Evolutionary conservation across 768 basidiomycete species (phyloP).

Genomic region (Mycena epipterygia): DNA sequence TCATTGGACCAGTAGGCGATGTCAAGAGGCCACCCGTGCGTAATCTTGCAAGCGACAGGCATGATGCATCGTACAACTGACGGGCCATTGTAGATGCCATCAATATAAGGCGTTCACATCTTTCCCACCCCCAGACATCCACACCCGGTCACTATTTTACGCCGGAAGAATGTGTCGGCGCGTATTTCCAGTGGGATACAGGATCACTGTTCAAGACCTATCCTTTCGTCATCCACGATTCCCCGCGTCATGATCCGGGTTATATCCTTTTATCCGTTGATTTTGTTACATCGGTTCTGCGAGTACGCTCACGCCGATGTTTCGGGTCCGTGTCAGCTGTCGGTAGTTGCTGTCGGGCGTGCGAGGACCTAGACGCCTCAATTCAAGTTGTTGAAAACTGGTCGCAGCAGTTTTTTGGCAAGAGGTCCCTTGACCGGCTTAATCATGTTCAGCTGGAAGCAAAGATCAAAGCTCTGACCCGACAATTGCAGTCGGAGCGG

Average conservation of each 20-base stretch:
- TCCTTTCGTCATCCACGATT: constrained; percentile 35
- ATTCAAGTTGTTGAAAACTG: constrained; percentile 8
- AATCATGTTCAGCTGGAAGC: constrained; percentile 10
- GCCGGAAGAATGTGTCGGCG: background rate
- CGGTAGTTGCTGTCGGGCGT: background rate
- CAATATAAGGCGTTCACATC: no score
- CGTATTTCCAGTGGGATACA: background rate
- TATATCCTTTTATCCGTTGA: constrained; percentile 28
- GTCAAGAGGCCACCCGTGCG: background rate
- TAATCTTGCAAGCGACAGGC: no score
- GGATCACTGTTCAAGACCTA: constrained; percentile 15
- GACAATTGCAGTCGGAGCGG: constrained; percentile 11
- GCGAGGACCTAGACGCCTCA: background rate
- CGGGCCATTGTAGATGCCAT: no score
- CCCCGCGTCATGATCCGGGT: constrained; percentile 8
- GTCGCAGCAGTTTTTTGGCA: constrained; percentile 35
- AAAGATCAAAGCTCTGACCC: constrained; percentile 1
- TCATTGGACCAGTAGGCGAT: background rate
- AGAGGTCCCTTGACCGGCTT: constrained; percentile 15
- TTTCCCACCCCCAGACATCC: no score
- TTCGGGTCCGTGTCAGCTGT: background rate
- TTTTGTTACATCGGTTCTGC: constrained; percentile 41
- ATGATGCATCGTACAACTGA: no score
- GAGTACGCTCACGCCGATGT: constrained; percentile 24
- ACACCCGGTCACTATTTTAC: background rate